These are phyloP conservation scores for Phialemoniopsis sp. DNA, from an alignment of 2,329 filamentous ascomycete genomes.

Conservation along the genomic window DNA sequence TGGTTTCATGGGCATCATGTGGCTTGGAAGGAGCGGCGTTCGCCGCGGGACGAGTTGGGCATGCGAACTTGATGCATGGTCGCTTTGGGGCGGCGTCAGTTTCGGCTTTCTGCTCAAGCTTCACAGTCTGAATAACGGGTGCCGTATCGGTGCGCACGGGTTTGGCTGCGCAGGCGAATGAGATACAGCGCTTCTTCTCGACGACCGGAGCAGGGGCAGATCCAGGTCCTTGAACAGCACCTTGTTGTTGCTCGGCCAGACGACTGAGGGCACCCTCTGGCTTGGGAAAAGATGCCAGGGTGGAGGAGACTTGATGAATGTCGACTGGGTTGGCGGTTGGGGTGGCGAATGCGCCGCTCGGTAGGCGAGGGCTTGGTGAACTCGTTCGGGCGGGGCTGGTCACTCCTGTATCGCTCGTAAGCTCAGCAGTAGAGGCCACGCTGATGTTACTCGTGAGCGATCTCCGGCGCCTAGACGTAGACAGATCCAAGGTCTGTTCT, in stretches of 20 bases:
- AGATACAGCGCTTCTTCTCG: constrained; percentile 84
- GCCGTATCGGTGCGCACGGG: constrained; percentile 30
- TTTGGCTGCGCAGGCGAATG: constrained; percentile 79
- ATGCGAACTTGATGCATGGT: constrained; percentile 72
- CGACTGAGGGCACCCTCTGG: constrained; percentile 13
- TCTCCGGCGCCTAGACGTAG: constrained; percentile 40
- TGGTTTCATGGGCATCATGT: constrained; percentile 1
- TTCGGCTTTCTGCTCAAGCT: constrained; percentile 46
- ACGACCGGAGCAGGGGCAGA: constrained; percentile 40
- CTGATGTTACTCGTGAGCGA: constrained; percentile 80
- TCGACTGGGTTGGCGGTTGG: neutral
- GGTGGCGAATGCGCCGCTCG: constrained; percentile 42
- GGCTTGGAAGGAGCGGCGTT: constrained; percentile 24
- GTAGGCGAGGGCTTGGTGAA: constrained; percentile 83
- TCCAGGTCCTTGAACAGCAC: too few relatives aligned
- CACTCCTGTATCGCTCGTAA: constrained; percentile 91
- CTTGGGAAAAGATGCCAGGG: constrained; percentile 9
- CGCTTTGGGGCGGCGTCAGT: constrained; percentile 39
- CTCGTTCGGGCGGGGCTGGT: constrained; percentile 86
- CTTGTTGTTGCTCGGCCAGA: too few relatives aligned
- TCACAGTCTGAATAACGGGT: constrained; percentile 60
- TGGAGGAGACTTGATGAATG: constrained; percentile 1
- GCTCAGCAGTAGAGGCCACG: constrained; percentile 77
- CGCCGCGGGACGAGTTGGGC: constrained; percentile 49
- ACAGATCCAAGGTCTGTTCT: constrained; percentile 28